These are phyloP conservation scores for Metschnikowia santaceciliae DNA, from an alignment of 805 yeast genomes.

Conservation along the genomic window DNA sequence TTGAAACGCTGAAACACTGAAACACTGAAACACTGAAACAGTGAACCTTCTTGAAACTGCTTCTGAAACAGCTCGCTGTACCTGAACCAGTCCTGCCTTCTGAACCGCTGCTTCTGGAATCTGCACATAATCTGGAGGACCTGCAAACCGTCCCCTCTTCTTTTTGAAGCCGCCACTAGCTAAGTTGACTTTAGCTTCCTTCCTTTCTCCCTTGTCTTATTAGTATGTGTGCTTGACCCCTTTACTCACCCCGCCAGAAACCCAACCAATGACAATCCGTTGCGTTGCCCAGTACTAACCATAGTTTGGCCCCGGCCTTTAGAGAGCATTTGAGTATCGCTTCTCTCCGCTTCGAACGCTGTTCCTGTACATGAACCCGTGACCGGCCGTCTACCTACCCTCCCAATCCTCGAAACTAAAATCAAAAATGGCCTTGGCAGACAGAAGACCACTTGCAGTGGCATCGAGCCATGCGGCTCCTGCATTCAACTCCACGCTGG, in stretches of 20 bases:
- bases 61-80: no score
- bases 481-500: constrained; percentile 31
- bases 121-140: not conserved
- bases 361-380: constrained; percentile 1
- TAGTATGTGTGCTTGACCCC: not conserved
- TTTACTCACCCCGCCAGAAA: not conserved
- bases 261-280: not conserved
- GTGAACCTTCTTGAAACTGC: no score
- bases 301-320: constrained; percentile 1
- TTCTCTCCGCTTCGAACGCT: constrained; percentile 5
- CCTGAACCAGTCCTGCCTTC: no score
- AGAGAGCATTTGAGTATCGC: constrained; percentile 21
- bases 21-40: no score
- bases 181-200: constrained; percentile 1
- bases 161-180: not conserved
- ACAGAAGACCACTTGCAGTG: constrained; percentile 59
- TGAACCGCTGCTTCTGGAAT: no score
- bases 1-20: no score
- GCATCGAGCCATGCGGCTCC: constrained; percentile 46
- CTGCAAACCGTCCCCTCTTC: no score
- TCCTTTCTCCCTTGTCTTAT: constrained; percentile 4
- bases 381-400: not conserved
- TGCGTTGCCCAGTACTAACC: not conserved
- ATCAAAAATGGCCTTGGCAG: constrained; percentile 55
- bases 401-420: no score